Conservation (phyloP, 148 eudicot genomes). For the Cornus kousa region DNA sequence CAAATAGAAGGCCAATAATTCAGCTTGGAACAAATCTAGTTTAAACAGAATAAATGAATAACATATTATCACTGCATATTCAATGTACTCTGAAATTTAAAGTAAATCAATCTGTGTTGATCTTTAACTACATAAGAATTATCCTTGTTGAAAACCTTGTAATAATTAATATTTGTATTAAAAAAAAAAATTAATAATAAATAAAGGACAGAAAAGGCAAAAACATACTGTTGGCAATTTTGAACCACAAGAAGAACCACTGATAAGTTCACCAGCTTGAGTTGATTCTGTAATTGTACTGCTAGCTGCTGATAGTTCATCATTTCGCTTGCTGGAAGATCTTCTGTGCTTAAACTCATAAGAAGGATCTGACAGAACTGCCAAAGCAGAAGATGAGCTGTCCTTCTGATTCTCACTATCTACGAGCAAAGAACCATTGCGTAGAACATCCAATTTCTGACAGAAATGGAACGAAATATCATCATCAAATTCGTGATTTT, state of each 20-base stretch:
- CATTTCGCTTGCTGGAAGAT: conserved; percentile 67
- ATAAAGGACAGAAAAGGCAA: not conserved
- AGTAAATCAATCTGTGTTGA: not conserved
- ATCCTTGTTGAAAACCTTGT: not conserved
- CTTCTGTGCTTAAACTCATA: conserved; percentile 47
- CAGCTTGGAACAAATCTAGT: not conserved
- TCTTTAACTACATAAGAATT: not conserved
- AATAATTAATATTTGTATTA: not conserved
- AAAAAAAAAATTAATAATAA: not conserved
- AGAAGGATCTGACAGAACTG: conserved; percentile 34
- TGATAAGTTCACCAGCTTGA: conserved; percentile 58
- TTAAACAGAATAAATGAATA: not conserved
- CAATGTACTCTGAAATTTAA: not conserved
- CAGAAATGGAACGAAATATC: conserved; percentile 8
- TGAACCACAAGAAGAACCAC: conserved; percentile 37
- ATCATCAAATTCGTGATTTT: not conserved
- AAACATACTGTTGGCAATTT: conserved; percentile 52
- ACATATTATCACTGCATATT: not conserved
- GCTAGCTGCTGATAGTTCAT: conserved; percentile 59
- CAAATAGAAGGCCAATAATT: not conserved
- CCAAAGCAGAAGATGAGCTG: conserved; percentile 46
- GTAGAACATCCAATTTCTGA: conserved; percentile 53
- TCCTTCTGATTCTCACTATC: conserved; percentile 53
- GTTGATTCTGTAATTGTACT: conserved; percentile 69
- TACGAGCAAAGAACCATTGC: conserved; percentile 39